These are phyloP conservation scores for Juglanconis juglandina DNA, from an alignment of 2,329 filamentous ascomycete species.

Conservation along the genomic window DNA sequence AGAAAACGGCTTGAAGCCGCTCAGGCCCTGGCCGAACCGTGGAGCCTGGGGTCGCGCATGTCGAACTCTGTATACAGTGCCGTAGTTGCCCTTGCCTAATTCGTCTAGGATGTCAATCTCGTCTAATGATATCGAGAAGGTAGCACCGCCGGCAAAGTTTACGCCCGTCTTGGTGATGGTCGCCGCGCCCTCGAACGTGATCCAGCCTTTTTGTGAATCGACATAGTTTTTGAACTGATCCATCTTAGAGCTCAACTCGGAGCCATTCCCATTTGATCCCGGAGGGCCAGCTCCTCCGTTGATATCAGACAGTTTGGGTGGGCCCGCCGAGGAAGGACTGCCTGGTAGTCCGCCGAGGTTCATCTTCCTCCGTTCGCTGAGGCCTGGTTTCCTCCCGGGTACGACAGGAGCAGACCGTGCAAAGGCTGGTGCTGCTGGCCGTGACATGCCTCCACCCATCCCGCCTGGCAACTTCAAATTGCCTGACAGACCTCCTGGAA, in stretches of 20 bases:
- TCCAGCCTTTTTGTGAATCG: conserved; percentile 83
- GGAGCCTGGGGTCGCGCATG: conserved; percentile 66
- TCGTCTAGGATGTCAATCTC: conserved; percentile 92
- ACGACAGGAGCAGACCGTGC: conserved; percentile 52
- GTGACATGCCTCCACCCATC: conserved; percentile 37
- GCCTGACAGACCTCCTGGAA: conserved; percentile 41
- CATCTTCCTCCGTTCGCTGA: conserved; percentile 63
- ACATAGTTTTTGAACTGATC: conserved; percentile 73
- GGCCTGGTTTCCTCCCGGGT: conserved; percentile 47
- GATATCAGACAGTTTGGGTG: conserved; percentile 45
- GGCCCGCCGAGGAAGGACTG: conserved; percentile 30
- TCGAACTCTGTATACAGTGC: conserved; percentile 93
- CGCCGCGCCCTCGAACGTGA: conserved; percentile 91
- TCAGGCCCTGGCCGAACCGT: conserved; percentile 57
- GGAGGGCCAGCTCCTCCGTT: conserved; percentile 20
- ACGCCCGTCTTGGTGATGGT: conserved; percentile 85
- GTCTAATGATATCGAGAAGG: conserved; percentile 90
- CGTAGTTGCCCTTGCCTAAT: conserved; percentile 96
- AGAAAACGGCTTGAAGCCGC: conserved; percentile 42
- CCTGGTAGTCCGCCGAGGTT: conserved; percentile 47
- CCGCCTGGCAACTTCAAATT: conserved; percentile 39
- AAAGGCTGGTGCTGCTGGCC: conserved; percentile 48
- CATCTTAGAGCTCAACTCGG: conserved; percentile 46
- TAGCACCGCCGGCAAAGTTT: conserved; percentile 84
- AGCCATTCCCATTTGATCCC: conserved; percentile 31